Percentiles rank a stretch among this genome's conserved stretches.
Evolutionary conservation across 441 rosid genomes (phyloP).

Genomic region (Eugenia klotzschiana): DNA sequence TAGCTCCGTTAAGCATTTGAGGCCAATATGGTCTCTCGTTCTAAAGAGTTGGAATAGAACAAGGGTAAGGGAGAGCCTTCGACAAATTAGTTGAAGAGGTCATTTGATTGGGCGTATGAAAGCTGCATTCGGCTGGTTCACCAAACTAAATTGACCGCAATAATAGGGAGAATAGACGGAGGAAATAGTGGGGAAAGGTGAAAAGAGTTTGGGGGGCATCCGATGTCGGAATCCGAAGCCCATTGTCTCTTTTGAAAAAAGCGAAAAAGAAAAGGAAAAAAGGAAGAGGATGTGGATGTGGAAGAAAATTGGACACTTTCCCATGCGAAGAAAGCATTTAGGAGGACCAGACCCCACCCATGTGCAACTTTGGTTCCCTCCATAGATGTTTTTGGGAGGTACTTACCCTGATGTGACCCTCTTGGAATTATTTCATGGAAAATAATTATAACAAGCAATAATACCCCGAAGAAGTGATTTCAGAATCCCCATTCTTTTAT

Average conservation of each 20-base stretch:
- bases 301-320: not conserved
- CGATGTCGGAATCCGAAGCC: not conserved
- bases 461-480: not conserved
- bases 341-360: constrained; percentile 10
- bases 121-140: not conserved
- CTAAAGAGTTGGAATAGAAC: not conserved
- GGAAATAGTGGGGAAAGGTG: not conserved
- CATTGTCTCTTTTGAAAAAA: not conserved
- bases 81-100: not conserved
- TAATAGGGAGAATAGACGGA: not conserved
- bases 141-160: not conserved
- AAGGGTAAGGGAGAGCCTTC: too few species aligned
- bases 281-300: not conserved
- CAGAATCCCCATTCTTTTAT: not conserved
- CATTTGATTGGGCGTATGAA: not conserved
- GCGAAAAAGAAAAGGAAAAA: not conserved
- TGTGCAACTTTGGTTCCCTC: constrained; percentile 11
- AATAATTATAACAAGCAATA: not conserved
- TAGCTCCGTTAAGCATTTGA: not conserved
- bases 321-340: not conserved
- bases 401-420: constrained; percentile 15
- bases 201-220: not conserved
- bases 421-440: not conserved
- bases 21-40: not conserved
- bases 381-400: not conserved